These are phyloP conservation scores for Boletus sp. DNA, from an alignment of 1,284 basidiomycete genomes.

Conservation along the genomic window DNA sequence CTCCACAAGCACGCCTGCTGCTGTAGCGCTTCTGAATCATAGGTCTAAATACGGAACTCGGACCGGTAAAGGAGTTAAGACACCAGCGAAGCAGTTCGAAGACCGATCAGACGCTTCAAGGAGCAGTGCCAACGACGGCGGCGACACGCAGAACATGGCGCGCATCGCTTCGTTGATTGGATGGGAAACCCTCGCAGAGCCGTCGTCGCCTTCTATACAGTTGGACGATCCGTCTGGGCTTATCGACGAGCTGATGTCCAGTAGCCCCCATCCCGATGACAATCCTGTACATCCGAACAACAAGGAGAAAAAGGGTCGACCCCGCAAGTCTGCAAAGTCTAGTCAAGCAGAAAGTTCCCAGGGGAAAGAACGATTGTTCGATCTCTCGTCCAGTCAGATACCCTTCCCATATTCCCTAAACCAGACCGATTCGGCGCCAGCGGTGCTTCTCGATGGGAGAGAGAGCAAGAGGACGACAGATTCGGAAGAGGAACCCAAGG, in stretches of 20 bases:
- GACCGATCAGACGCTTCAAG: background rate
- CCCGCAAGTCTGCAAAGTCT: conserved; percentile 3
- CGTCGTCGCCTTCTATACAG: conserved; percentile 21
- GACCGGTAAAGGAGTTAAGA: conserved; percentile 10
- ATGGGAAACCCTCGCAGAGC: conserved; percentile 28
- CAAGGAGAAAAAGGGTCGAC: conserved; percentile 4
- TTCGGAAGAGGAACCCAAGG: conserved; percentile 35
- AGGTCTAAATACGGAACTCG: conserved; percentile 1
- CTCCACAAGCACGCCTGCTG: conserved; percentile 9
- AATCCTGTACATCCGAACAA: background rate
- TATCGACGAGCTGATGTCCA: conserved; percentile 40
- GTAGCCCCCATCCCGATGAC: conserved; percentile 26
- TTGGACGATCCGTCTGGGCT: conserved; percentile 22
- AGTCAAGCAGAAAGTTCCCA: conserved; percentile 4
- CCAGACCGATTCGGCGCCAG: conserved; percentile 14
- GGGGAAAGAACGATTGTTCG: conserved; percentile 37
- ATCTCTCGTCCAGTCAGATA: conserved; percentile 41
- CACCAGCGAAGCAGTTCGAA: conserved; percentile 12
- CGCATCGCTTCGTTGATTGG: conserved; percentile 8
- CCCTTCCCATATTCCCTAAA: conserved; percentile 47
- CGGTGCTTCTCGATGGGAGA: background rate
- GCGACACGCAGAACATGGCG: background rate
- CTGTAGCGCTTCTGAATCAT: conserved; percentile 3
- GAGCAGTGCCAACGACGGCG: background rate
- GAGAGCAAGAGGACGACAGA: conserved; percentile 9